These are phyloP conservation scores for Aspergillus ochraceus DNA, from an alignment of 2,329 filamentous ascomycete species.

Conservation along the genomic window DNA sequence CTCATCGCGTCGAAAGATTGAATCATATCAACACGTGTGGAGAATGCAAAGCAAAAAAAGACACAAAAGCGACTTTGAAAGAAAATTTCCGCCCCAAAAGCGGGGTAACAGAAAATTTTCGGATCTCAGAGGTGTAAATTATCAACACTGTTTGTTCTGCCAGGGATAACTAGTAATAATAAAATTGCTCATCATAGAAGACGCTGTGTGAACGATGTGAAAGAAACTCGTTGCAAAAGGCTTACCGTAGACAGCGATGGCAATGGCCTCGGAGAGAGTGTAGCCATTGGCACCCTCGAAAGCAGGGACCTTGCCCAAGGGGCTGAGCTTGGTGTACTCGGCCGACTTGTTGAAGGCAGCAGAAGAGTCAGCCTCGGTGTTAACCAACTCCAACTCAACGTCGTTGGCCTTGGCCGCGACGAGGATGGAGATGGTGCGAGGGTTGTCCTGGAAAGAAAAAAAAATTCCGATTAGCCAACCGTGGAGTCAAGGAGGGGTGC, in stretches of 20 bases:
- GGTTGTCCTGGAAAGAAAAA: slow-evolving; percentile 66
- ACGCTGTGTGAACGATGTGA: slow-evolving; percentile 7
- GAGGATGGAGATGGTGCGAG: slow-evolving; percentile 83
- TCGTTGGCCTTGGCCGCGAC: slow-evolving; percentile 97
- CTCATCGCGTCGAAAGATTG: slow-evolving; percentile 11
- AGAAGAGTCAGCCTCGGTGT: slow-evolving; percentile 54
- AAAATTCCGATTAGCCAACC: slow-evolving; percentile 10
- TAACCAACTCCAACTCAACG: slow-evolving; percentile 83
- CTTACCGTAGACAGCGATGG: slow-evolving; percentile 94
- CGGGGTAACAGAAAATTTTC: slow-evolving; percentile 40
- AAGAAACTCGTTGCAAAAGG: slow-evolving; percentile 4
- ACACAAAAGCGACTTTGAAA: slow-evolving; percentile 14
- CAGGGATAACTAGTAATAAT: slow-evolving; percentile 90
- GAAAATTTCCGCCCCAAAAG: slow-evolving; percentile 23
- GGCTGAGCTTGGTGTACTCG: slow-evolving; percentile 84
- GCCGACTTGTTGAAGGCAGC: slow-evolving; percentile 62
- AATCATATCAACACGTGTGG: slow-evolving; percentile 8
- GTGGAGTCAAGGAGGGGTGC: too few relatives aligned
- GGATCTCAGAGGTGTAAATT: slow-evolving; percentile 71
- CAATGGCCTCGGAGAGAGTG: slow-evolving; percentile 82
- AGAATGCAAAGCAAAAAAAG: slow-evolving; percentile 9
- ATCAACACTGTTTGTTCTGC: slow-evolving; percentile 89
- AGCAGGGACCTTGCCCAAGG: slow-evolving; percentile 86
- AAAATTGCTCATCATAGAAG: slow-evolving; percentile 71
- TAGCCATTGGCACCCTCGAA: slow-evolving; percentile 93